Evolutionary conservation across 306 rosid species (phyloP), one percentile per base, ranked within the genome.

Genomic region (Vigna hirtella): DNA sequence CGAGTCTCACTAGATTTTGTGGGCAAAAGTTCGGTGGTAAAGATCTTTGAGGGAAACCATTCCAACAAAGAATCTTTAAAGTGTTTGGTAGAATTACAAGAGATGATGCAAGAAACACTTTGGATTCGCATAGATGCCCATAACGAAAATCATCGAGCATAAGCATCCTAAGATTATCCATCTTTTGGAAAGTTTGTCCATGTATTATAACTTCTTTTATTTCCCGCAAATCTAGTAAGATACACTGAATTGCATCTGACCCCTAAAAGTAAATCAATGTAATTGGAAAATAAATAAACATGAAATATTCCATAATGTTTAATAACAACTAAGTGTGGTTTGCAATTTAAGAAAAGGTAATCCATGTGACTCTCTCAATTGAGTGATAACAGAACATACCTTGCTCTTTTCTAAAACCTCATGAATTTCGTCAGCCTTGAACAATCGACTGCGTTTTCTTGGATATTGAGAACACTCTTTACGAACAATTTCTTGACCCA

Each of bases 401-500:
- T 73, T 70, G 17, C 74, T 74, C 15, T 57, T n/a, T 9, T 2
- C 32, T 3, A 82, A 57, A 10, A 84, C 83, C 7, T 51, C n/a
- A 40, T 10, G 4, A 8, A 76, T 66, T 49, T 79, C 88, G 1
- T 48, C 52, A 17, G 1, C 12, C 22, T 28, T 24, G 69, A 77
- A 82, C 22, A 87, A 18, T 30, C 90, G 76, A 57, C 87, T 87
- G 7, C 80, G 58, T 55, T 82, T 72, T 42, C 80, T 82, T 13
- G 77, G 63, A 7, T 84, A 32, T 2, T 6, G 3, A 6, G 10
- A 3, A 2, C 70, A 47, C 51, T 87, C 38, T 20, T 4, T 28
- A 0, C 30, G 70, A 72, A 87, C 83, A 45, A 87, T 79, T 30
- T 48, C 79, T 40, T 36, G 48, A 1, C 83, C 88, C 81, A 79